Conservation (phyloP, 345 rosid species). For the Citrus sp. region DNA sequence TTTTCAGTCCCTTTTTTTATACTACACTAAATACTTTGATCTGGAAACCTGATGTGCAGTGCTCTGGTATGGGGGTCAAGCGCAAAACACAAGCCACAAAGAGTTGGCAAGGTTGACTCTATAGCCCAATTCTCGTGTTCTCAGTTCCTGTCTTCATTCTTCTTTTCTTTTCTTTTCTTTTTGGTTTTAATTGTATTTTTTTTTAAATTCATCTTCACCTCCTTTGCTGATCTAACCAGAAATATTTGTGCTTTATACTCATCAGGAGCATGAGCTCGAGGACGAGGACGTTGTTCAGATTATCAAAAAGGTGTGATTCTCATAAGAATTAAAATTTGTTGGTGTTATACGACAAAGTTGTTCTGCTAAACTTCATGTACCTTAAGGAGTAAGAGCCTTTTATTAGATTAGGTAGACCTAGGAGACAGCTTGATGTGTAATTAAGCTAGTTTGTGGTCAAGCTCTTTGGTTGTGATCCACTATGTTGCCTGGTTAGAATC, state of each 20-base stretch:
- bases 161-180: too few species aligned
- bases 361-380: not conserved
- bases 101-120: constrained; percentile 90
- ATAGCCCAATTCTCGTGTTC: constrained; percentile 2
- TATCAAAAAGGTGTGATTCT: constrained; percentile 73
- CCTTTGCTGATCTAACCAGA: not conserved
- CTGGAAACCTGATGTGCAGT: constrained; percentile 39
- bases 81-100: constrained; percentile 95
- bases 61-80: constrained; percentile 99
- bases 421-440: constrained; percentile 27
- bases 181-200: not conserved
- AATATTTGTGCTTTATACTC: constrained; percentile 6
- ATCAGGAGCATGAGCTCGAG: constrained; percentile 95
- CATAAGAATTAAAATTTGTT: too few species aligned
- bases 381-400: not conserved
- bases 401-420: constrained; percentile 13
- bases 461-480: not conserved
- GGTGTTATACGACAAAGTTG: not conserved
- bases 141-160: not conserved
- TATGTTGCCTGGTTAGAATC: constrained; percentile 5
- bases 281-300: constrained; percentile 99
- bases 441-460: constrained; percentile 13
- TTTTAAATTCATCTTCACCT: not conserved
- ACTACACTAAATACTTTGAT: constrained; percentile 2
- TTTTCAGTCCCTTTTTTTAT: not conserved